phyloP scores from a whole-genome alignment of 2,329 filamentous ascomycete species.

The Pyricularia grisea region DNA sequence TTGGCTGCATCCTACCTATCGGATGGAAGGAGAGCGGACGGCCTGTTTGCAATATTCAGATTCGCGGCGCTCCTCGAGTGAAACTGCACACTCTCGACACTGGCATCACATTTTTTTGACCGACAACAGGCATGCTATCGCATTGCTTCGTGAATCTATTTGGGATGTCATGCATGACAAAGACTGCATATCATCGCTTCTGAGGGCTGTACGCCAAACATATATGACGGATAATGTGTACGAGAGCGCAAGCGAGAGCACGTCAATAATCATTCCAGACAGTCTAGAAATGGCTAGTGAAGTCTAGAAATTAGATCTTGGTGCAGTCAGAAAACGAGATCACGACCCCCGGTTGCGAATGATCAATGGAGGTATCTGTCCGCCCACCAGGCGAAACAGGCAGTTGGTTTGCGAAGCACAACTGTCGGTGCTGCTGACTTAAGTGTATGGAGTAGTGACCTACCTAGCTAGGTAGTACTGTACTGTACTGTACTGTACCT shows the following conservation, averaged over 20 bases:
- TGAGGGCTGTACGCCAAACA: not conserved
- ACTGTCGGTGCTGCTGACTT: too few species aligned
- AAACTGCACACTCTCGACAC: not conserved
- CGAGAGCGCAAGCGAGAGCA: not conserved
- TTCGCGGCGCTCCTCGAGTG: not conserved
- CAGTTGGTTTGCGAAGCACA: too few species aligned
- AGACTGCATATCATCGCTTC: not conserved
- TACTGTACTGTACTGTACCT: too few species aligned
- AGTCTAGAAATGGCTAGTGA: too few species aligned
- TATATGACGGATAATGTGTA: not conserved
- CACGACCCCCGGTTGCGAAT: too few species aligned
- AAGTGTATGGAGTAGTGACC: too few species aligned
- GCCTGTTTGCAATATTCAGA: not conserved
- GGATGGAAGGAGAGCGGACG: not conserved
- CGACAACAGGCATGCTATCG: not conserved
- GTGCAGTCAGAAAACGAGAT: too few species aligned
- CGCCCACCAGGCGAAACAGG: too few species aligned
- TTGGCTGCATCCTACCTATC: not conserved
- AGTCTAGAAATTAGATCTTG: too few species aligned
- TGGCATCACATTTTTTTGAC: not conserved
- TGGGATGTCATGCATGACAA: not conserved
- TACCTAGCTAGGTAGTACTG: too few species aligned
- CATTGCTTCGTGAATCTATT: not conserved
- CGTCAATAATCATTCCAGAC: not conserved
- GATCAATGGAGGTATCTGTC: too few species aligned